phyloP scores from a whole-genome alignment of 1,284 basidiomycete species.

The Pterulicium gracile region DNA sequence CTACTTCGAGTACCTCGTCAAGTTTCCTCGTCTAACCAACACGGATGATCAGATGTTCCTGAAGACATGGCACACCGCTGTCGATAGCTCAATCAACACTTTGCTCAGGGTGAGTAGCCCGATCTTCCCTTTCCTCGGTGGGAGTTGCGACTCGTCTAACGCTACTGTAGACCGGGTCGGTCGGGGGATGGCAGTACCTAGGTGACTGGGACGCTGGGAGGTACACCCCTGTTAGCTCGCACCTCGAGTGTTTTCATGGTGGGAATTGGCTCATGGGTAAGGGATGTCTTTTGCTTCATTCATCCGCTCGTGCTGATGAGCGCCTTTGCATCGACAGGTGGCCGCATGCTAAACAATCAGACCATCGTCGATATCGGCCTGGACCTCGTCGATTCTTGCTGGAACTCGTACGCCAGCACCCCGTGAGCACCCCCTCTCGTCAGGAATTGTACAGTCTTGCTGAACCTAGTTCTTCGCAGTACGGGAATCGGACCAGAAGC shows the following conservation, averaged over 20 bases:
- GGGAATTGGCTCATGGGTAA: conserved; percentile 40
- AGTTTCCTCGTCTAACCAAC: conserved; percentile 41
- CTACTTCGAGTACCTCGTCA: conserved; percentile 46
- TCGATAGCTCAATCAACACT: conserved; percentile 33
- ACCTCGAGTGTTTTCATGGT: conserved; percentile 36
- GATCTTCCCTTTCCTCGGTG: conserved; percentile 6
- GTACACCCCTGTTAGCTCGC: conserved; percentile 31
- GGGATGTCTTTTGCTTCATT: conserved; percentile 12
- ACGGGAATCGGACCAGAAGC: conserved; percentile 42
- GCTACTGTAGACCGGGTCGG: conserved; percentile 28
- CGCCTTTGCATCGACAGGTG: conserved; percentile 24
- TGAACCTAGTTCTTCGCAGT: no score
- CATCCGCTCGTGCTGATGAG: background rate
- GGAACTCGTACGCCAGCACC: conserved; percentile 43
- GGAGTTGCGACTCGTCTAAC: background rate
- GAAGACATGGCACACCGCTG: conserved; percentile 39
- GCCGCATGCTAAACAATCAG: conserved; percentile 37
- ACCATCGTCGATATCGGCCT: conserved; percentile 36
- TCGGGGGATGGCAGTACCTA: conserved; percentile 35
- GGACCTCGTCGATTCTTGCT: conserved; percentile 36
- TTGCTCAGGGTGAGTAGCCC: conserved; percentile 27
- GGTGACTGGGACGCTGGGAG: conserved; percentile 23
- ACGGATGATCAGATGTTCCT: conserved; percentile 33
- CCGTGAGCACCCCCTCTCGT: conserved; percentile 20
- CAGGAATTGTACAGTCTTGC: no score